Conservation (phyloP, 352 stramenopile species). For the Globisporangium sylvaticum region DNA sequence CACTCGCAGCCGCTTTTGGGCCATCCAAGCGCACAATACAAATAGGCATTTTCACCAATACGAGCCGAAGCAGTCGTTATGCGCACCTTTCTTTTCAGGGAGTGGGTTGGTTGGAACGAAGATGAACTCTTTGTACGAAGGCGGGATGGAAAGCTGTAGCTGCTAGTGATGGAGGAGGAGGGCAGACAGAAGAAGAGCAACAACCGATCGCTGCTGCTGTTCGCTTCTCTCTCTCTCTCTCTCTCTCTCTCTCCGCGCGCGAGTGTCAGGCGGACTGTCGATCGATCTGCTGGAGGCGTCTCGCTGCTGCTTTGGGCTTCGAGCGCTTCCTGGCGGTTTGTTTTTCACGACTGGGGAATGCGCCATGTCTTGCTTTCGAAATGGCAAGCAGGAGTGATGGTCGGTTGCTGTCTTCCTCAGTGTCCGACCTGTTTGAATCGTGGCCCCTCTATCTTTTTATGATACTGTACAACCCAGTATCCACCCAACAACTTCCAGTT, state of each 20-base stretch:
- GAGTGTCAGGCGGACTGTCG: not conserved
- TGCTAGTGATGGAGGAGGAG: not conserved
- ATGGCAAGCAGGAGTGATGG: slow-evolving; percentile 8
- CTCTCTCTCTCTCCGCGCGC: slow-evolving; percentile 4
- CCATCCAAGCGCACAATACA: not conserved
- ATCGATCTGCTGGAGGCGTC: not conserved
- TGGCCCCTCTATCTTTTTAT: not conserved
- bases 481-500: slow-evolving; percentile 8
- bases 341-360: slow-evolving; percentile 10
- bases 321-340: slow-evolving; percentile 6
- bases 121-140: not conserved
- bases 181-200: slow-evolving; percentile 10
- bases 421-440: not conserved
- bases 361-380: not conserved
- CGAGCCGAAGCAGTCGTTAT: not conserved
- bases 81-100: not conserved
- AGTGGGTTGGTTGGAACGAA: not conserved
- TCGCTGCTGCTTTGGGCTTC: not conserved
- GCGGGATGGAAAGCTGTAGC: not conserved
- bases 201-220: slow-evolving; percentile 18
- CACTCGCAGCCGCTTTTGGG: too few relatives aligned
- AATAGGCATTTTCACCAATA: not conserved
- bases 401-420: not conserved
- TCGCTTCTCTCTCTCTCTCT: slow-evolving; percentile 1
- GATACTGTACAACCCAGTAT: not conserved